Evolutionary conservation across 1,284 basidiomycete genomes (phyloP).

Genomic region (Leccinum angustisporum): DNA sequence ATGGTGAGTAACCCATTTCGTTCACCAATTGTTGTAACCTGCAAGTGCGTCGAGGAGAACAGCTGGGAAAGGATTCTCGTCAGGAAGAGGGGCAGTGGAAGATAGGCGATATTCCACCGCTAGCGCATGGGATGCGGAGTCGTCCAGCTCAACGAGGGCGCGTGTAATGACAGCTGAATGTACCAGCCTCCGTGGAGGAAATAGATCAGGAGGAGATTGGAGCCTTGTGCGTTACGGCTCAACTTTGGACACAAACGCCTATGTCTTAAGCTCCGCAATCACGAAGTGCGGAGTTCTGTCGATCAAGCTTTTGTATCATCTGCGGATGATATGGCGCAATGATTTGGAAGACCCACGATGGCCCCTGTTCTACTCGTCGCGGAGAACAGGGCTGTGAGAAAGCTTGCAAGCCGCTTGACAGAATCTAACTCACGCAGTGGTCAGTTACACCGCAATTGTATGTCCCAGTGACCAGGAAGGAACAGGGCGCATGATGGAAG

Average conservation of each 20-base stretch:
- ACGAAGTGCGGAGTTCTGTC: constrained; percentile 46
- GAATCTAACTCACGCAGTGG: constrained; percentile 14
- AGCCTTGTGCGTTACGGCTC: constrained; percentile 38
- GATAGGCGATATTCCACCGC: constrained; percentile 44
- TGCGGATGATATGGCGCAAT: constrained; percentile 41
- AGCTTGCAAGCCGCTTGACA: not conserved
- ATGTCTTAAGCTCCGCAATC: constrained; percentile 45
- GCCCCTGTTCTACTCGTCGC: constrained; percentile 9
- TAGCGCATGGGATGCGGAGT: constrained; percentile 33
- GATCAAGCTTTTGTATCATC: constrained; percentile 48
- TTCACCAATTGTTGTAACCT: constrained; percentile 51
- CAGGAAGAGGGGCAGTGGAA: constrained; percentile 21
- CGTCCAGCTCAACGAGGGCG: constrained; percentile 29
- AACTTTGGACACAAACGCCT: constrained; percentile 43
- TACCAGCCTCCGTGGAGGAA: constrained; percentile 35
- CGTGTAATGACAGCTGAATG: constrained; percentile 18
- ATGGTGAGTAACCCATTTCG: constrained; percentile 37
- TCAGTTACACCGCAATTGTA: constrained; percentile 8
- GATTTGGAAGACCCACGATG: constrained; percentile 28
- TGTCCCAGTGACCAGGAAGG: constrained; percentile 27
- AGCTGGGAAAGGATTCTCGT: constrained; percentile 46
- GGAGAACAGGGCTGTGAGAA: constrained; percentile 2
- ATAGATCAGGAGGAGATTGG: constrained; percentile 39
- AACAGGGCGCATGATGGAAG: constrained; percentile 27
- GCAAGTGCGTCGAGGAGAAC: constrained; percentile 55